Evolutionary conservation across 2,329 filamentous ascomycete genomes (phyloP), one percentile per base, ranked within the genome.

Genomic region (Beauveria sp.): DNA sequence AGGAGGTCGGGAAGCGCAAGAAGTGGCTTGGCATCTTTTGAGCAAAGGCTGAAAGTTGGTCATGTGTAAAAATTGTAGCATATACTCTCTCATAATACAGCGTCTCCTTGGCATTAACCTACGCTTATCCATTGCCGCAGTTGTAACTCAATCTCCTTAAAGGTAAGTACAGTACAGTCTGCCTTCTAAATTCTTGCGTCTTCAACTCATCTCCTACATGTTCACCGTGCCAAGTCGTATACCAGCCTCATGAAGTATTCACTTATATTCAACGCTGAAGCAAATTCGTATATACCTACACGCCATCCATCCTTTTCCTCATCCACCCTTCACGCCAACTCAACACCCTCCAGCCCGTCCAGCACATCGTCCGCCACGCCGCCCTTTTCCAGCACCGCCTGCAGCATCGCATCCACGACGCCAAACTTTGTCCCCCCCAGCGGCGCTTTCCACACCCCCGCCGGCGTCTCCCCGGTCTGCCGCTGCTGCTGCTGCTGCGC

Each of bases 311-410:
- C 20, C 9, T 20, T 40, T n/a, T n/a, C n/a, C 40, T 9, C 6
- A 14, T 9, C 20, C 14, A 18, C n/a, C 0, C 14, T 54, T 53
- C 77, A 88, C 65, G 79, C 77, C 73, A 90, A 75, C 64, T 92
- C 88, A 50, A 94, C 90, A 20, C 82, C 84, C 64, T 92, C 88
- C 66, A 97, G 75, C 1, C 89, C 92, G 64, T 88, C 85, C 70
- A 97, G 79, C 6, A 97, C 89, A 73, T 97, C 93, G 66, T 92
- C 87, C 4, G 89, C 91, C 30, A 97, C 88, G 40, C 92, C 91
- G 0, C 89, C 89, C 67, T 82, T 84, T 70, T 89, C 84, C 62
- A 96, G 73, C 37, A 92, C 89, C 71, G 87, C 85, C 71, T 88
- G 85, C 63, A 96, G 85, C 76, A 97, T 90, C 58, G 82, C 80